These are phyloP conservation scores for Peniophora sp. DNA, from an alignment of 1,284 basidiomycete species.

Conservation along the genomic window DNA sequence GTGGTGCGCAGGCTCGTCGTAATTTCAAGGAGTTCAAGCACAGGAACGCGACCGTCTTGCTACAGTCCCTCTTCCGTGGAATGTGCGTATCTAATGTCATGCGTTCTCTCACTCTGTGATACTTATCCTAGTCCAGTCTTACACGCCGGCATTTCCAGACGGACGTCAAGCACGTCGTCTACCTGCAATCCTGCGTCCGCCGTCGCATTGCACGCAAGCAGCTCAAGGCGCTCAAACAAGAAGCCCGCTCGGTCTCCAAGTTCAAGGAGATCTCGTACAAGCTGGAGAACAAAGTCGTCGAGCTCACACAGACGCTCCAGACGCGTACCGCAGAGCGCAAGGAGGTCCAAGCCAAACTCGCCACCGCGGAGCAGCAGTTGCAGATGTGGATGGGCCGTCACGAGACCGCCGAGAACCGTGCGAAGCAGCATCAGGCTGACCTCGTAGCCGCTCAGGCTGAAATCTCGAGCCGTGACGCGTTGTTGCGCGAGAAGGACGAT, in stretches of 20 bases:
- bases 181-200: slow-evolving; percentile 89
- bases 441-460: slow-evolving; percentile 73
- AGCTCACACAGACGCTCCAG: slow-evolving; percentile 95
- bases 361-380: slow-evolving; percentile 80
- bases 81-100: slow-evolving; percentile 44
- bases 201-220: slow-evolving; percentile 85
- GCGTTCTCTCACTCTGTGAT: slow-evolving; percentile 1
- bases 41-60: slow-evolving; percentile 58
- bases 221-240: slow-evolving; percentile 76
- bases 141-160: slow-evolving; percentile 54
- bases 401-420: slow-evolving; percentile 79
- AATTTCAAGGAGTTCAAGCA: slow-evolving; percentile 56
- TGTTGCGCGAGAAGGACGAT: slow-evolving; percentile 72
- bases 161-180: slow-evolving; percentile 73
- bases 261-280: slow-evolving; percentile 99
- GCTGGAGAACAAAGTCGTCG: slow-evolving; percentile 99
- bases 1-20: slow-evolving; percentile 73
- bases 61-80: slow-evolving; percentile 89
- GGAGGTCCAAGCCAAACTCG: slow-evolving; percentile 69
- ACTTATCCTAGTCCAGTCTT: slow-evolving; percentile 37
- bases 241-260: slow-evolving; percentile 95
- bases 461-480: slow-evolving; percentile 66
- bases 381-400: slow-evolving; percentile 81
- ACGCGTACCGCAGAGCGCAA: slow-evolving; percentile 91
- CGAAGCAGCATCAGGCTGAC: slow-evolving; percentile 70